phyloP scores from a whole-genome alignment of 495 filamentous ascomycete genomes.

The Xylaria nigripes region DNA sequence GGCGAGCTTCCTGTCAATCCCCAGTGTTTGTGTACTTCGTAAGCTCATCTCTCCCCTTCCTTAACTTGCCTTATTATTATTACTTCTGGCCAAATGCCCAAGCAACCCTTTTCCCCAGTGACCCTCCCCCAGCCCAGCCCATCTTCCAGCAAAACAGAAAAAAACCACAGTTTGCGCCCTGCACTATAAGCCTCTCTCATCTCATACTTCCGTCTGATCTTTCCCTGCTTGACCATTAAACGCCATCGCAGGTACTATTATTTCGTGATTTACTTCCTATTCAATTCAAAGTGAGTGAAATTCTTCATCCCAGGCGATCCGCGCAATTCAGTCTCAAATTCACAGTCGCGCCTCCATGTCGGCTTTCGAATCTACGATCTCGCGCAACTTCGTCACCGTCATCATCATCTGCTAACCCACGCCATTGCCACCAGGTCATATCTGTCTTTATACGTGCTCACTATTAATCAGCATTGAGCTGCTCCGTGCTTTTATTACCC shows the following conservation, averaged over 20 bases:
- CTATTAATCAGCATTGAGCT: slow-evolving; percentile 1
- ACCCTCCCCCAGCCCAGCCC: not conserved
- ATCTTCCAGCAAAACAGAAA: slow-evolving; percentile 1
- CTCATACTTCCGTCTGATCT: slow-evolving; percentile 8
- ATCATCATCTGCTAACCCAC: slow-evolving; percentile 26
- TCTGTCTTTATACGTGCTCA: not conserved
- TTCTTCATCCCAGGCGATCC: slow-evolving; percentile 20
- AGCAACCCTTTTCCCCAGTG: slow-evolving; percentile 8
- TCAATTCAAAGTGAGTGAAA: slow-evolving; percentile 24
- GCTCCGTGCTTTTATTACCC: not conserved
- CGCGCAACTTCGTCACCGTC: slow-evolving; percentile 10
- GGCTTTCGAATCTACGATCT: slow-evolving; percentile 8
- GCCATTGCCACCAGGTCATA: slow-evolving; percentile 14
- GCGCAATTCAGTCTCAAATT: slow-evolving; percentile 15
- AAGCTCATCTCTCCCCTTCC: not conserved
- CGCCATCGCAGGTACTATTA: slow-evolving; percentile 6
- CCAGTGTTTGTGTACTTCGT: too few relatives aligned
- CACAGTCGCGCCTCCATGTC: slow-evolving; percentile 13
- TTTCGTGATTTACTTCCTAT: slow-evolving; percentile 1
- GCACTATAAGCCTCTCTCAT: slow-evolving; percentile 15
- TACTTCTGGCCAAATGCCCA: not conserved
- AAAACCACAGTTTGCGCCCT: slow-evolving; percentile 21
- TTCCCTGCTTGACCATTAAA: slow-evolving; percentile 1
- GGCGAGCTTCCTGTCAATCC: too few relatives aligned
- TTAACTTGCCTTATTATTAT: too few relatives aligned